Base-by-base conservation (phyloP, 257 asterid species). In the Handroanthus guayacan region DNA sequence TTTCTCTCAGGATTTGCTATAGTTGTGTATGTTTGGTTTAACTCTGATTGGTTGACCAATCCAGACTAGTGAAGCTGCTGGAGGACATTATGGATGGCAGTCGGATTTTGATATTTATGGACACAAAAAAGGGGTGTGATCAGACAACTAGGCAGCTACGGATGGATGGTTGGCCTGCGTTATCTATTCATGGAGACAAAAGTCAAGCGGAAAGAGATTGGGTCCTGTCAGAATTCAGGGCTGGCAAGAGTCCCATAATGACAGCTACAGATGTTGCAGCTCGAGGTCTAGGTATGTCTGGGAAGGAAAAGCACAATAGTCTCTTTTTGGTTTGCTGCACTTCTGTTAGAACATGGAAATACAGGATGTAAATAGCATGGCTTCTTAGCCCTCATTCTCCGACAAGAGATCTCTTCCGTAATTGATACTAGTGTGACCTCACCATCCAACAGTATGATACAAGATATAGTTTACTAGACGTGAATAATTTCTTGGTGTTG, bases 241-340 rank as follows among this genome's bases (percentile, higher is more conserved):
- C 99, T 44, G 99, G 99, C 78, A 95, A 95, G 89, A 91, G 97
- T 83, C 99, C 98, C 61, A 95, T 91, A 76, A 95, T 95, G 99
- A 95, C 99, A 31, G 99, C 99, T 82, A 95, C 98, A 56, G 99
- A 95, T 76, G 99, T 95, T 77, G 98, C 99, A 81, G 99, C 98
- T 79, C 91, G 99, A 1, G 99, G 99, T 82, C 88, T 95, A 84
- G 99, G 98, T 95, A 91, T 61, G 89, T 81, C 62, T 25, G 12
- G 81, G 71, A 66, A 60, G 56, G 44, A 12, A 72, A 52, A 45
- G 54, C 50, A 51, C 67, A 11, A 6, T n/a, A 44, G 62, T 51
- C 68, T 43, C 62, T 37, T 16, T 52, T 62, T 73, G 51, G 9
- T 74, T 47, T 43, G 69, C 61, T 60, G 54, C 73, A n/a, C 31